Base-by-base conservation (phyloP, 352 stramenopile genomes). In the Globisporangium iwayamae region DNA sequence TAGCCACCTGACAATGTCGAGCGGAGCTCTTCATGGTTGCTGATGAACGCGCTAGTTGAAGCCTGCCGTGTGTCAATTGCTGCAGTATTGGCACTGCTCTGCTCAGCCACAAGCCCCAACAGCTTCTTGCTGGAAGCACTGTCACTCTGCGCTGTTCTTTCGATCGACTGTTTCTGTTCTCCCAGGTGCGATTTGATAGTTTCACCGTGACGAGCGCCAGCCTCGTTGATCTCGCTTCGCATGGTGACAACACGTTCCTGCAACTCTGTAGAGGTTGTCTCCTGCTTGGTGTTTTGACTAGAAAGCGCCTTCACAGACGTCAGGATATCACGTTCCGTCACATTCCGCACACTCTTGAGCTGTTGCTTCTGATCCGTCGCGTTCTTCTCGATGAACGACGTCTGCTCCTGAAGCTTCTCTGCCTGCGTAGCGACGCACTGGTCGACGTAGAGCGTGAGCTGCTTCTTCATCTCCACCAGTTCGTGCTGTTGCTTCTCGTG, bases 341-440 rank as follows among this genome's bases (percentile, higher is more conserved):
- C 61, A 22, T 56, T 74, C 28, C 76, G 72, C 1, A 85, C 63
- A 2, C 66, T 55, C 14, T 55, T 61, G n/a, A 87, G 58, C 25
- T 85, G 67, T 28, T 73, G 68, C 34, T 80, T 66, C 45, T 85
- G 76, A 2, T 71, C 67, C 25, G 58, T 54, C 16, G 66, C 54
- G 32, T 68, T 78, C 52, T 69, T 66, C 62, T 83, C 67, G 34
- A 87, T 69, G 6, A 85, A 56, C 36, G 56, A 34, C n/a, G 78
- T 82, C 46, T 87, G 76, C 43, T 83, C 70, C 20, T 73, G 34
- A 8, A 87, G 71, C 46, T 79, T 80, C 46, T 73, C 63, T 3
- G 60, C 34, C 54, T 84, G 74, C 11, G 47, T 72, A 43, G 79
- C 66, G 22, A 80, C 70, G 56, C 72, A 83, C 39, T 74, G 75